Base-by-base conservation (phyloP, 1,284 basidiomycete species). In the Pseudozyma thailandica region DNA sequence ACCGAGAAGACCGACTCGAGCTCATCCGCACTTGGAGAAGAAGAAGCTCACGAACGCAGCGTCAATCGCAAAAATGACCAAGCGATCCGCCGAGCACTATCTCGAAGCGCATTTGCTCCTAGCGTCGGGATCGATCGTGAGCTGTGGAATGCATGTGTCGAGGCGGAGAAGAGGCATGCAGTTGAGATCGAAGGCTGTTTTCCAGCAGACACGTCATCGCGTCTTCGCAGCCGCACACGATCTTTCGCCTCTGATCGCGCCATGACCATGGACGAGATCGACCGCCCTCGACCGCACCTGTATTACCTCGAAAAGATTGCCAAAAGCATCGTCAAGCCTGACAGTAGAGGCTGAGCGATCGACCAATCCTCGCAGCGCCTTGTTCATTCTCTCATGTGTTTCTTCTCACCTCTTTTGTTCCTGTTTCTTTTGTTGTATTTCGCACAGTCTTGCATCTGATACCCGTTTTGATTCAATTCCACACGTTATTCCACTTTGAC, bases 161-260 rank as follows among this genome's bases (percentile, higher is more conserved):
- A 72, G 42, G 75, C 75, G 21, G 69, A 72, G 49, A 51, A 51
- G 43, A 53, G 75, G 23, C 75, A 77, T 37, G 50, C 56, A 21
- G 12, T 48, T 38, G 75, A 77, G 44, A 42, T 77, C 8, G 50
- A 53, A 1, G 68, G 61, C 3, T 72, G 56, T 28, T 26, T 74
- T 6, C 48, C 61, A 13, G 30, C 27, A 4, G 18, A n/a, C 13
- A 21, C 44, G 3, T 49, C 37, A 25, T 27, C 49, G 26, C 56
- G 48, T 7, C 15, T 39, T 8, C 52, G 50, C 27, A 50, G 21
- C 31, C 66, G 60, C 3, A 50, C 49, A 12, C 51, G 42, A 0
- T 63, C 66, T 12, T 23, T 45, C 8, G 31, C 55, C 2, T 63
- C 66, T 37, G 60, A 55, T 33, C 51, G 48, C 15, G 20, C 41